Evolutionary conservation across 305 asterid genomes (phyloP), one percentile per base, ranked within the genome.

Genomic region (Fraxinus greggii): DNA sequence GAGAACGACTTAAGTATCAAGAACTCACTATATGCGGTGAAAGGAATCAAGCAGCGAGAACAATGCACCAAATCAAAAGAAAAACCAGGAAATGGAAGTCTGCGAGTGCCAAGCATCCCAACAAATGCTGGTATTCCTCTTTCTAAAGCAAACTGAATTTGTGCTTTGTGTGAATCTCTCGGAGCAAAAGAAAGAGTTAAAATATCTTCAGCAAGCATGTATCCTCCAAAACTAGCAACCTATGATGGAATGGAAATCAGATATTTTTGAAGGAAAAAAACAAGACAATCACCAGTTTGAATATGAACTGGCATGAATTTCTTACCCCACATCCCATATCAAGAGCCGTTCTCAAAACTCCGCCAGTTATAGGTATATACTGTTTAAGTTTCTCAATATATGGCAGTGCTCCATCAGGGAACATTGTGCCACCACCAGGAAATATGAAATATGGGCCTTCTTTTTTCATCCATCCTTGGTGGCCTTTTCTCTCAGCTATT

Each of bases 141-240:
- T 87, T 97, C 99, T 89, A 97, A 84, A 63, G 98, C 99, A 81
- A 97, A 97, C 81, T 97, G 99, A 88, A 97, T 95, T 81, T 97
- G 98, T 69, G 97, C 86, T 89, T 94, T 94, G 87, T 93, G 98
- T 24, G 98, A 97, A 90, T 95, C 99, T 87, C 97, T 92, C 63
- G 99, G 98, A 79, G 98, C 99, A 85, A 97, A 95, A 69, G 99
- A 95, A 76, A 97, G 97, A 21, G 98, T 86, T 78, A 95, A 84
- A 77, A 97, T 91, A 80, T 88, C 95, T 84, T 97, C 99, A 23
- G 90, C 85, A 72, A 97, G 97, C 87, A 97, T 89, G 90, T 88
- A 92, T 19, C 99, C 99, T 79, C 99, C 99, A 79, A 97, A 97
- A 92, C 99, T 95, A 85, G 98, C 98, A 87, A 95, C 99, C 99